Conservation (phyloP, 345 rosid species). For the Pugionium dolabratum region DNA sequence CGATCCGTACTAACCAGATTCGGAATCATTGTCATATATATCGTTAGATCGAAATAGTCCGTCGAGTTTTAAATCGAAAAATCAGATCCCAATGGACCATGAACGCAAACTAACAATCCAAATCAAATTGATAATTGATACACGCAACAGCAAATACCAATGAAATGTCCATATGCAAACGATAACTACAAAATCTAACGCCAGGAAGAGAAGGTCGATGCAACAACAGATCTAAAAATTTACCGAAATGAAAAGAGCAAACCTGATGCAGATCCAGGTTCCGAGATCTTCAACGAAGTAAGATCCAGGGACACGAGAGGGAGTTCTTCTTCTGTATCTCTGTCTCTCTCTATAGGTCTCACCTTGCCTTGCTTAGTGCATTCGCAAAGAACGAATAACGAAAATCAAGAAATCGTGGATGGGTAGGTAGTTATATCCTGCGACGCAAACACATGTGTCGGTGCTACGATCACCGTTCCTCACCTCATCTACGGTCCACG, state of each 20-base stretch:
- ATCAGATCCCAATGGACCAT: constrained; percentile 32
- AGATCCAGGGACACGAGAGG: constrained; percentile 31
- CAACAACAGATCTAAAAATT: constrained; percentile 21
- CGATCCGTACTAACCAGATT: constrained; percentile 14
- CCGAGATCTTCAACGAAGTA: constrained; percentile 16
- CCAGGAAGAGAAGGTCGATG: not conserved
- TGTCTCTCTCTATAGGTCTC: constrained; percentile 15
- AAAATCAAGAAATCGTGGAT: constrained; percentile 39
- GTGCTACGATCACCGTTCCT: constrained; percentile 15
- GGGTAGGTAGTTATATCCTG: constrained; percentile 22
- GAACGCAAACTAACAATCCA: constrained; percentile 14
- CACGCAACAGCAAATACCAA: not conserved
- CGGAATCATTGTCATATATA: not conserved
- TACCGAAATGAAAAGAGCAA: constrained; percentile 10
- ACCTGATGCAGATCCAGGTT: constrained; percentile 38
- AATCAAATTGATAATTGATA: not conserved
- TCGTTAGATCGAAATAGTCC: constrained; percentile 2
- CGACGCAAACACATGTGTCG: constrained; percentile 31
- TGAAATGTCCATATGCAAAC: constrained; percentile 19
- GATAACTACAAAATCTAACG: not conserved
- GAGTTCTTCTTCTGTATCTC: not conserved
- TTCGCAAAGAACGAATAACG: constrained; percentile 40
- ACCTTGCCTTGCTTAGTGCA: constrained; percentile 31
- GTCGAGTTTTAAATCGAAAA: constrained; percentile 7
- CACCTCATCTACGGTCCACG: not conserved